These are phyloP conservation scores for Acidiella bohemica DNA, from an alignment of 495 filamentous ascomycete species.

Conservation along the genomic window DNA sequence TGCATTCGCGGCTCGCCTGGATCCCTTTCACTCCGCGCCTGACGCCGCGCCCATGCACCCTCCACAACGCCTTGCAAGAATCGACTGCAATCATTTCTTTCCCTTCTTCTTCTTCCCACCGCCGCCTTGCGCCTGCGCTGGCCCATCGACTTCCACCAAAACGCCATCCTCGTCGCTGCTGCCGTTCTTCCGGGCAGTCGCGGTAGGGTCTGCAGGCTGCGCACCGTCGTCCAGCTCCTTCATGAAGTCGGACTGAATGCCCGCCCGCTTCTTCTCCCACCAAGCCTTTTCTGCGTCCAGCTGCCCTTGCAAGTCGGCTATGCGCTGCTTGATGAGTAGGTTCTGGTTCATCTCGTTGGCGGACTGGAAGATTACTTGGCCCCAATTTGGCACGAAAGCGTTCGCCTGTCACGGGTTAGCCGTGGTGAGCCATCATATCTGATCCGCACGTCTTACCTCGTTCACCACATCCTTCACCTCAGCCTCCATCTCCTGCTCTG, in stretches of 20 bases:
- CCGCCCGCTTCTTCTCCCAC: constrained; percentile 75
- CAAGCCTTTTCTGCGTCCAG: constrained; percentile 61
- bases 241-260: constrained; percentile 65
- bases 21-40: too few relatives aligned
- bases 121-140: constrained; percentile 20
- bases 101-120: constrained; percentile 4
- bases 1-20: too few relatives aligned
- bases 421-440: too few relatives aligned
- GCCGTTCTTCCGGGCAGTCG: not conserved
- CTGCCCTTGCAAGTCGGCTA: constrained; percentile 53
- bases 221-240: constrained; percentile 54
- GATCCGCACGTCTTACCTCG: constrained; percentile 65
- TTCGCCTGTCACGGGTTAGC: constrained; percentile 50
- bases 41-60: too few relatives aligned
- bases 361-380: constrained; percentile 86
- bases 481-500: constrained; percentile 96
- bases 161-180: not conserved
- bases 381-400: constrained; percentile 73
- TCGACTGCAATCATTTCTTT: too few relatives aligned
- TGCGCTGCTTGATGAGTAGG: constrained; percentile 42
- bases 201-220: not conserved
- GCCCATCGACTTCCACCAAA: not conserved
- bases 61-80: too few relatives aligned
- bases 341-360: constrained; percentile 76
- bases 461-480: constrained; percentile 85